A percentile compares a stretch with the other conserved stretches of the same genome.
Conservation (phyloP, 805 yeast species). For the Nakazawaea populi region DNA sequence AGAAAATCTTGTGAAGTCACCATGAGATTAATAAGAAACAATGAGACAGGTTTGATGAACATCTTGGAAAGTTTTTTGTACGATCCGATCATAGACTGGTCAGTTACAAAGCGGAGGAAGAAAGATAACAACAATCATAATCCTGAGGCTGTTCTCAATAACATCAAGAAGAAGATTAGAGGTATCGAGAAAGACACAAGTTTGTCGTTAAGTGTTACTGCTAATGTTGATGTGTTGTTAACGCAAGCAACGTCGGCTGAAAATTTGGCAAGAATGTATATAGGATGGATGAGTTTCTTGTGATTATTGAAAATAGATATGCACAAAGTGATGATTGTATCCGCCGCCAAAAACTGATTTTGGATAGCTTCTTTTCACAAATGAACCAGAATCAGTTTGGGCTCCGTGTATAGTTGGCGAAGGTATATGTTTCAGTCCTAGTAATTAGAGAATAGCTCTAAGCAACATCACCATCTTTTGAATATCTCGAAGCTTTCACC, state of each 20-base stretch:
- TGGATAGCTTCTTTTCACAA: no score
- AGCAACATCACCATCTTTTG: no score
- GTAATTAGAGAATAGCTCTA: no score
- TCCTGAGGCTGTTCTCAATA: conserved; percentile 66
- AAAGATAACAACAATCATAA: conserved; percentile 27
- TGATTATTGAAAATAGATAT: not conserved
- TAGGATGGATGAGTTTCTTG: conserved; percentile 68
- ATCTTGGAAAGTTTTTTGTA: conserved; percentile 87
- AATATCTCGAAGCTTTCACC: no score
- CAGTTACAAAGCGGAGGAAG: conserved; percentile 31
- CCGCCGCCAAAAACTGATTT: not conserved
- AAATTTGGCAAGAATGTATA: conserved; percentile 78
- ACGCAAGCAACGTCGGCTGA: conserved; percentile 73
- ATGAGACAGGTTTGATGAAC: conserved; percentile 83
- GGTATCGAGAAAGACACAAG: conserved; percentile 82
- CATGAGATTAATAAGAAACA: conserved; percentile 58
- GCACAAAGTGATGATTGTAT: no score
- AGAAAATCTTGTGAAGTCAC: conserved; percentile 84
- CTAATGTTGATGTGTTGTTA: conserved; percentile 86
- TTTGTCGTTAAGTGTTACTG: conserved; percentile 81
- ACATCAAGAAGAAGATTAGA: conserved; percentile 72
- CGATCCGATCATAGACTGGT: conserved; percentile 88
- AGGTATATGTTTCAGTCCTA: no score
- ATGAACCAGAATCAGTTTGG: no score
- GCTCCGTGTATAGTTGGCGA: no score